Conservation (phyloP, 257 asterid species). For the Ophiorrhiza pumila region DNA sequence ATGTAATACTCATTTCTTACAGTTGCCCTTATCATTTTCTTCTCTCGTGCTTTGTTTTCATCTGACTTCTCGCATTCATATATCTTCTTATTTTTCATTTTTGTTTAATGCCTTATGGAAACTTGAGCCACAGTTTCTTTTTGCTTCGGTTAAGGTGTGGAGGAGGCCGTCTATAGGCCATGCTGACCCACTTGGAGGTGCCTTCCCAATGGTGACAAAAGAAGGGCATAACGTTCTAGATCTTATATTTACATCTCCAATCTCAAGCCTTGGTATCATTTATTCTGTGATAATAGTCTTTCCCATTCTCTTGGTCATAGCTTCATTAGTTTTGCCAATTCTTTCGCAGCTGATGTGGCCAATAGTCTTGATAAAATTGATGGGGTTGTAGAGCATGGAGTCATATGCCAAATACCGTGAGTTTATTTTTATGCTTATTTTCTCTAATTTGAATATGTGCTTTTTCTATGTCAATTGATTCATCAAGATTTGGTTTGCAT, state of each 20-base stretch:
- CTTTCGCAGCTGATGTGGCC: conserved; percentile 57
- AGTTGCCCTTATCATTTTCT: neutral
- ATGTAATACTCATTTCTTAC: neutral
- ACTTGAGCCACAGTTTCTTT: neutral
- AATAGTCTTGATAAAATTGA: conserved; percentile 50
- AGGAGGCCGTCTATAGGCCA: conserved; percentile 63
- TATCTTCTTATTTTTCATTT: neutral
- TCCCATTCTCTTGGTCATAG: conserved; percentile 16
- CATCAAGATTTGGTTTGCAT: neutral
- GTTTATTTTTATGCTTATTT: conserved; percentile 17
- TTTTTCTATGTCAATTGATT: neutral
- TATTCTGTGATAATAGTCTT: neutral
- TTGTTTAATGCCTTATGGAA: neutral
- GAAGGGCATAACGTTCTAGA: conserved; percentile 71
- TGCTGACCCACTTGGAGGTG: conserved; percentile 66
- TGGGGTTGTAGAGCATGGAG: conserved; percentile 70
- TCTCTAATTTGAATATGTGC: neutral
- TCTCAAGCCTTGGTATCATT: conserved; percentile 55
- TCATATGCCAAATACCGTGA: conserved; percentile 53
- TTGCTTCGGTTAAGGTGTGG: conserved; percentile 48
- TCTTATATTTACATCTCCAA: conserved; percentile 69
- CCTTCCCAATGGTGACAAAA: conserved; percentile 61
- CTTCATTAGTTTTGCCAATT: neutral
- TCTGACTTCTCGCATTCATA: neutral
- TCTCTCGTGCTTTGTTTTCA: neutral